Conservation (phyloP, 2,329 filamentous ascomycete genomes). For the Sclerotinia nivalis region DNA sequence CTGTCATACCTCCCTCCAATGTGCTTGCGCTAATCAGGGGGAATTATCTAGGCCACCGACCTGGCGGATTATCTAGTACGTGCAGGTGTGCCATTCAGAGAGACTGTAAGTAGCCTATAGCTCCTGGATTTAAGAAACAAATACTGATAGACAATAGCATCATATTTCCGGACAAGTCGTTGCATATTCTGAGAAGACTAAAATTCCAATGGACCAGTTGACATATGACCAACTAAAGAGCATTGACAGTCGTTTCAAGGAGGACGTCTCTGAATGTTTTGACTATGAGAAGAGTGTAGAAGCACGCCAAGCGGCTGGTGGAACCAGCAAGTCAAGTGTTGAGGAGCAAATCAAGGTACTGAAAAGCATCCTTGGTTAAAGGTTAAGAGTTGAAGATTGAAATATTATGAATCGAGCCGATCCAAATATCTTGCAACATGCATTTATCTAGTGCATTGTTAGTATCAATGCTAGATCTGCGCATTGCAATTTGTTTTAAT, state of each 20-base stretch:
- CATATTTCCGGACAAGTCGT: conserved; percentile 75
- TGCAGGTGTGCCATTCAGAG: conserved; percentile 73
- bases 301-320: conserved; percentile 72
- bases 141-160: conserved; percentile 45
- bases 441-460: conserved; percentile 7
- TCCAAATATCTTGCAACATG: neutral
- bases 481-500: neutral
- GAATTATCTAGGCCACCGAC: conserved; percentile 48
- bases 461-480: conserved; percentile 6
- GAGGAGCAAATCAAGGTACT: conserved; percentile 61
- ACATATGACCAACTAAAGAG: conserved; percentile 62
- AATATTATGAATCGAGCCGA: neutral
- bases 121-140: neutral
- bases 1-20: conserved; percentile 2
- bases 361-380: conserved; percentile 38
- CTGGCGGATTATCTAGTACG: conserved; percentile 64
- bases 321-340: conserved; percentile 71
- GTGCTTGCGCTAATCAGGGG: conserved; percentile 3
- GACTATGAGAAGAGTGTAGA: conserved; percentile 85
- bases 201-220: conserved; percentile 69
- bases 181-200: conserved; percentile 67
- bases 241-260: conserved; percentile 68
- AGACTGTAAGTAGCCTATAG: conserved; percentile 49
- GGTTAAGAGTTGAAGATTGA: neutral
- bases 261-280: conserved; percentile 70